Conservation (phyloP, 176 grass and related monocot species). For the Olyra latifolia region DNA sequence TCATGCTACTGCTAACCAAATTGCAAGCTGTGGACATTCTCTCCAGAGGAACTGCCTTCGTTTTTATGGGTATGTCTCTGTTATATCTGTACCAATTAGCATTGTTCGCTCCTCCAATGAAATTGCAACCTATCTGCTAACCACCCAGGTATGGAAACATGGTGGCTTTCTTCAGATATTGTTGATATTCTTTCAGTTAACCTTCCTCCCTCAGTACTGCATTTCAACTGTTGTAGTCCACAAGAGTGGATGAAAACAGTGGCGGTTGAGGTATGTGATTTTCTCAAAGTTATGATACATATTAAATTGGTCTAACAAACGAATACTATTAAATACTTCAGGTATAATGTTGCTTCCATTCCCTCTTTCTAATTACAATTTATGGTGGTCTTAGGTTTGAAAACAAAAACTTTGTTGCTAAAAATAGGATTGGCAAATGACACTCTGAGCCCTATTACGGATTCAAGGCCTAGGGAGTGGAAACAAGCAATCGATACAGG, state of each 20-base stretch:
- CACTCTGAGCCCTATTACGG: too few relatives aligned
- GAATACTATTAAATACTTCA: too few relatives aligned
- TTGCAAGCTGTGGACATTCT: conserved; percentile 91
- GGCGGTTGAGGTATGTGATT: conserved; percentile 58
- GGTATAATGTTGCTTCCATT: too few relatives aligned
- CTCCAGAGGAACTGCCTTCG: conserved; percentile 93
- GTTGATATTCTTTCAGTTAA: conserved; percentile 91
- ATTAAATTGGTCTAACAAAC: too few relatives aligned
- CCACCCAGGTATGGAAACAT: conserved; percentile 76
- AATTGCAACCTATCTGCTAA: conserved; percentile 40
- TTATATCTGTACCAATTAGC: conserved; percentile 28
- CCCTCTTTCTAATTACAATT: too few relatives aligned
- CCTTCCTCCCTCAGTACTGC: conserved; percentile 68
- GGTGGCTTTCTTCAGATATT: conserved; percentile 93
- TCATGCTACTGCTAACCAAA: conserved; percentile 77
- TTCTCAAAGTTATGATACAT: conserved; percentile 32
- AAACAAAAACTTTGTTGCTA: too few relatives aligned
- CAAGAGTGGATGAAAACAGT: conserved; percentile 80
- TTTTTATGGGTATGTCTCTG: conserved; percentile 75
- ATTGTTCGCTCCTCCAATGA: conserved; percentile 20
- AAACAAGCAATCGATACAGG: too few relatives aligned
- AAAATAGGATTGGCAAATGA: too few relatives aligned
- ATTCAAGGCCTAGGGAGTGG: too few relatives aligned
- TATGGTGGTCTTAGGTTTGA: too few relatives aligned
- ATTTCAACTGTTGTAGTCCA: conserved; percentile 52